Percentiles rank a stretch among this genome's conserved stretches.
These are phyloP conservation scores for Lasiodiplodia gonubiensis DNA, from an alignment of 2,329 filamentous ascomycete genomes.

Conservation along the genomic window DNA sequence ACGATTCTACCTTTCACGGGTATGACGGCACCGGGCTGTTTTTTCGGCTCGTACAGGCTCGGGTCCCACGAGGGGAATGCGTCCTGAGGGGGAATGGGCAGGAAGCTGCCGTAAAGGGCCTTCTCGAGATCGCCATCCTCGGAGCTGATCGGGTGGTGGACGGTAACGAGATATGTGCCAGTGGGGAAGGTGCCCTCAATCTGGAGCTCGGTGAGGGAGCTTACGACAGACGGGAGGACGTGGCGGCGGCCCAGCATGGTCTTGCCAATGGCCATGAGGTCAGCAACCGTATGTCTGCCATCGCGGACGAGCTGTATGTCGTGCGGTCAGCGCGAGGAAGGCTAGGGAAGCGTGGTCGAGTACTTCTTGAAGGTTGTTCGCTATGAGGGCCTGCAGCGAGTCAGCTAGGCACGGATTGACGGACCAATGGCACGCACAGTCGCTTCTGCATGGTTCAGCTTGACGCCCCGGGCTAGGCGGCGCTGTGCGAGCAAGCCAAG, in stretches of 20 bases:
- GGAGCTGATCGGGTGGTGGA: constrained; percentile 84
- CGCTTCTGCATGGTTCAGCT: constrained; percentile 89
- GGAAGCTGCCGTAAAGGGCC: constrained; percentile 88
- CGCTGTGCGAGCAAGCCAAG: constrained; percentile 86
- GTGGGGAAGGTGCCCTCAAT: constrained; percentile 92
- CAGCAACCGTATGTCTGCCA: constrained; percentile 88
- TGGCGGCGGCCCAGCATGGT: constrained; percentile 94
- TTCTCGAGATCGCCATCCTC: constrained; percentile 86
- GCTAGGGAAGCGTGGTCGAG: constrained; percentile 22
- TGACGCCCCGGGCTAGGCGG: constrained; percentile 83
- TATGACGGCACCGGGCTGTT: constrained; percentile 80
- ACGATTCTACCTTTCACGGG: constrained; percentile 70
- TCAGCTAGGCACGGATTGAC: constrained; percentile 30
- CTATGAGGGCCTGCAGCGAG: constrained; percentile 72
- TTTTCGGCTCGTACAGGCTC: constrained; percentile 68
- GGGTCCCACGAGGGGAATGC: constrained; percentile 70
- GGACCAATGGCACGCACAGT: constrained; percentile 59
- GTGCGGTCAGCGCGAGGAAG: constrained; percentile 4
- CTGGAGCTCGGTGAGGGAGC: constrained; percentile 82
- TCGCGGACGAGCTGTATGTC: constrained; percentile 79
- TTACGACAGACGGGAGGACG: constrained; percentile 80
- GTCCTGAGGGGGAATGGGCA: constrained; percentile 74
- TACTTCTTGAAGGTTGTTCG: constrained; percentile 87
- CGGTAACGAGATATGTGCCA: constrained; percentile 92
- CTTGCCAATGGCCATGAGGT: constrained; percentile 89